Base-by-base conservation (phyloP, 345 rosid species). In the Cochlearia excelsa region DNA sequence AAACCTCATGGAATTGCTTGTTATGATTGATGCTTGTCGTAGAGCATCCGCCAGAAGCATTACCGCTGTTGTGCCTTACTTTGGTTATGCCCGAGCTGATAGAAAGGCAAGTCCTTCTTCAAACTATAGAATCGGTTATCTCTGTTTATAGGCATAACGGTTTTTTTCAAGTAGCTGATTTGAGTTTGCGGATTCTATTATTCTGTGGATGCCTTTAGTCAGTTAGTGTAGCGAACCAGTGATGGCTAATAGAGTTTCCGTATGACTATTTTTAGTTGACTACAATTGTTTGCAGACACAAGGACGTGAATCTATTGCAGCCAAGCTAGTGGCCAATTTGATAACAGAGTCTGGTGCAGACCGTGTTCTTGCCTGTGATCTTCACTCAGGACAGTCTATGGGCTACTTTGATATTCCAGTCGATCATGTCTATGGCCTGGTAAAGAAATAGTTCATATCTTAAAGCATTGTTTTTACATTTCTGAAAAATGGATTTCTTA, bases 341-440 rank as follows among this genome's bases (percentile, higher is more conserved):
- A 72, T 72, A 34, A 72, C 76, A 1, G 84, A 92, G 82, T 88
- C 96, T 3, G 98, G 98, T 56, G 98, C 98, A 54, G 87, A 88
- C 66, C 95, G 95, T 72, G 98, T 92, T 64, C 86, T 92, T 73
- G 93, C 93, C 48, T 88, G 98, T 84, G 98, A 92, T 80, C 98
- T 92, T 72, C 98, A 92, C 68, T 92, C 98, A 5, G 97, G 98
- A 52, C 97, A 88, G 83, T 92, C 98, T 60, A 92, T 92, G 88
- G 98, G 97, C 6, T 92, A 92, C 75, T 92, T 92, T 75, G 98
- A 92, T 73, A 92, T 92, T 62, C 95, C 98, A 4, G 93, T 88
- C 37, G 98, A 92, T 77, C 97, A 92, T 72, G 90, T 88, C 4
- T 88, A 92, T 73, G 97, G 97, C 71, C 97, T 83, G 93, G 95